Evolutionary conservation across 2,329 filamentous ascomycete genomes (phyloP), one percentile per base, ranked within the genome.

Genomic region (Clonostachys chloroleuca): DNA sequence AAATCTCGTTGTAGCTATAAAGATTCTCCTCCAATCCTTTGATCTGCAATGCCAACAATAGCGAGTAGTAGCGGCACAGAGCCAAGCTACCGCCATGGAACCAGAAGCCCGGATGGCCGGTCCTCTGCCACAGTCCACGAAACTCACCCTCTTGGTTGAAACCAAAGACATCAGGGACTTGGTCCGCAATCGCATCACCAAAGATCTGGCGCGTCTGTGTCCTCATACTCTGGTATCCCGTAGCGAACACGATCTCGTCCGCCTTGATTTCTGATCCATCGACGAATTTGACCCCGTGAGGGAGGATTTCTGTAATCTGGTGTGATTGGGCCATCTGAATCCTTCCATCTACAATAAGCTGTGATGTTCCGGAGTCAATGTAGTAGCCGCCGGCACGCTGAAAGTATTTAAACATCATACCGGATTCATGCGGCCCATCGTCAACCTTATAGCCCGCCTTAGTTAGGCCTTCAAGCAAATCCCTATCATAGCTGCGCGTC

Each of bases 341-440:
- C 57, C 80, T 81, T 1, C 83, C 81, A 12, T 84, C 78, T 3
- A 70, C 69, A 49, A 88, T 84, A 20, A 87, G 70, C 55, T 78
- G 64, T 1, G 77, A 79, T 1, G 76, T 78, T 0, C 85, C 85
- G 2, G 86, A 81, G 50, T 88, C 81, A 51, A 87, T 84, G 62
- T 87, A 87, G 58, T 87, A 87, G 0, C 84, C 84, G 1, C 85
- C 84, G 2, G 83, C 83, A 3, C 80, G 74, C 53, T 83, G 80
- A 51, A 84, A 72, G 56, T 86, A 87, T 59, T 86, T 85, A 45
- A 77, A 62, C 47, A 80, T 71, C 4, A 86, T 67, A 0, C 84
- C 83, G 0, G 74, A 67, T 1, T 69, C 74, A 46, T 82, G 73
- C 0, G 79, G 75, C 0, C 83, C 83, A 2, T 59, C 63, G 53